Base-by-base conservation (phyloP, 2,329 filamentous ascomycete genomes). In the Onygenales sp. region DNA sequence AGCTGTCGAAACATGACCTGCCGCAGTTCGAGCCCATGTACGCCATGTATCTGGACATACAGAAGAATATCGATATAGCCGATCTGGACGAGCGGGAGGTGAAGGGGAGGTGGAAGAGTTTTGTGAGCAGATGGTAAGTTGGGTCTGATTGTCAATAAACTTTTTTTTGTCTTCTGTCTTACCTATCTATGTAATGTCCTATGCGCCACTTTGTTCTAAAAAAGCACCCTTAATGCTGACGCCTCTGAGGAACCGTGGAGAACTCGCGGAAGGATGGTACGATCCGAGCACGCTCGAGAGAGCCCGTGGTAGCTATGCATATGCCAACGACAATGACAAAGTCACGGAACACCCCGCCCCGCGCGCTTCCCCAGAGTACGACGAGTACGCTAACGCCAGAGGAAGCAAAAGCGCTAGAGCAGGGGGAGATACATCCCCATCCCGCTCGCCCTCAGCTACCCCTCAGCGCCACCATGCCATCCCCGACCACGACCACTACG, bases 201-300 rank as follows among this genome's bases (percentile, higher is more conserved):
- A 46, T 44, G 13, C 27, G 9, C 27, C 2, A 41, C 3, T 5
- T 5, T n/a, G 42, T 17, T 27, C 27, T 42, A 41, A 33, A 50
- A 32, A 46, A 42, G 32, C 11, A 43, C 50, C 3, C 31, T 38
- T 21, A 50, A 62, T 59, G 60, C 76, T 83, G 68, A 82, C 73
- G 68, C 69, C 60, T 61, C 61, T 63, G 67, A 86, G 83, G 83
- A 98, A 98, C 73, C 81, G 83, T 62, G 86, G 84, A 65, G 88
- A 92, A 72, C 76, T 97, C 58, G 86, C 87, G 4, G 86, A 92
- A 69, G 89, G 89, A 46, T 98, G 92, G 92, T 98, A 97, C 70
- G 89, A 94, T 64, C 87, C 90, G 7, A 80, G 80, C 54, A 87
- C 83, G 58, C 82, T 88, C 57, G 68, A 76, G 58, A 77, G 72